Percentiles rank a stretch among this genome's conserved stretches.
Conservation (phyloP, 108 stramenopile genomes). For the Nannochloropsis salina region DNA sequence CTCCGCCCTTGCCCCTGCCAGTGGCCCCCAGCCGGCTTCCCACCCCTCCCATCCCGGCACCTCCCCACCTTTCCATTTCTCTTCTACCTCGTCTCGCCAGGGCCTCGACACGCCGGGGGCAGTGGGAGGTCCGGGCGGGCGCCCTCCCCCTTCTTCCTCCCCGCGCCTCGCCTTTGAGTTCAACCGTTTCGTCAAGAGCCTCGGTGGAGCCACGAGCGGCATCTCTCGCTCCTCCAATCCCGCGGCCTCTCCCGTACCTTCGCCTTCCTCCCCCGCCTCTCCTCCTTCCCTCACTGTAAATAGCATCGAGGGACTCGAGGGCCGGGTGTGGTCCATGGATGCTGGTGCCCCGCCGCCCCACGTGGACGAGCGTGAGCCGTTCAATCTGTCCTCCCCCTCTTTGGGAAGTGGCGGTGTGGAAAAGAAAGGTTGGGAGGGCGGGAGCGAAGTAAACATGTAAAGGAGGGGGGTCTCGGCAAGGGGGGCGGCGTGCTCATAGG, state of each 20-base stretch:
- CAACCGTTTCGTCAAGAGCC: slow-evolving; percentile 20
- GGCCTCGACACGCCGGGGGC: not conserved
- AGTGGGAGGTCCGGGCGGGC: not conserved
- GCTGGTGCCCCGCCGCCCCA: too few relatives aligned
- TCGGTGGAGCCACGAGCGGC: not conserved
- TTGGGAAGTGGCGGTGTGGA: not conserved
- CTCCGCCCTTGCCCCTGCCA: not conserved
- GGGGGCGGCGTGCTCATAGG: too few relatives aligned
- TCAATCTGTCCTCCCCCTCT: too few relatives aligned
- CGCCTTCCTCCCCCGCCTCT: not conserved
- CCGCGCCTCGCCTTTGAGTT: not conserved
- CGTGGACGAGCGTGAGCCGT: too few relatives aligned
- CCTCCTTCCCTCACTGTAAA: not conserved
- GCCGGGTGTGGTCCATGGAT: too few relatives aligned
- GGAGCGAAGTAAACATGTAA: not conserved
- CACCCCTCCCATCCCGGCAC: not conserved
- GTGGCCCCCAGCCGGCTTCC: not conserved
- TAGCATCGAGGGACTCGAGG: not conserved
- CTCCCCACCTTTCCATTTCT: not conserved
- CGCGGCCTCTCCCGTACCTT: not conserved
- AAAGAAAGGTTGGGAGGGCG: not conserved
- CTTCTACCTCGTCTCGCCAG: not conserved
- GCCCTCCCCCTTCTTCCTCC: not conserved
- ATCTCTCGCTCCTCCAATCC: not conserved
- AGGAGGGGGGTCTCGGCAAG: not conserved